Evolutionary conservation across 495 filamentous ascomycete genomes (phyloP), one percentile per base, ranked within the genome.

Genomic region (Neurospora sp.): DNA sequence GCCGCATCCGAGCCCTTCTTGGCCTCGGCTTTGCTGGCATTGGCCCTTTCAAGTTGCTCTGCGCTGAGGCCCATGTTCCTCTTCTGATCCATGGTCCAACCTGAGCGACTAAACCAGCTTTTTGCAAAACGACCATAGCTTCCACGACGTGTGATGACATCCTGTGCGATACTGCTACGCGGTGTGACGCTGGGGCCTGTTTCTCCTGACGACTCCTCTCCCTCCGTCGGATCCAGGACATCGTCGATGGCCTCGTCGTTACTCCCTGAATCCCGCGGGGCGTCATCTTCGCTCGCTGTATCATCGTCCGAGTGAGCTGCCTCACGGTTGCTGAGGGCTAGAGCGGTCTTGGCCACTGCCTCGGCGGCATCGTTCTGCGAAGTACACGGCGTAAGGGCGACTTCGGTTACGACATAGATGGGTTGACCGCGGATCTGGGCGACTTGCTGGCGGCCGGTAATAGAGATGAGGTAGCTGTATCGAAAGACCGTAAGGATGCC

Each of bases 61-160:
- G 75, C 81, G 70, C 85, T 90, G 82, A 91, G 82, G 10, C 89
- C 90, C 78, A 90, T 85, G 39, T 80, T 84, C 70, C 87, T 84
- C 75, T 87, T 83, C 72, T 85, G 86, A 74, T 89, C 89, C 76
- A 82, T 82, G 71, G 88, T 90, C 91, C 94, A 92, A 3, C 92
- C 94, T 70, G 90, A 91, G 76, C 87, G 90, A 14, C 92, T 95
- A 76, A 98, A 93, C 95, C 96, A 98, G 75, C 89, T 90, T 74
- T 93, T 88, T 0, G 95, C 93, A 80, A 97, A 97, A 31, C 92
- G 85, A 2, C 95, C 95, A 81, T 97, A 97, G 46, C 87, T 88
- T 1, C 94, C 92, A 72, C 88, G 91, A 74, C 88, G 90, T 7
- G 85, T 87, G 71, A 97, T 92, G 2, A 97, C 94, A 82, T 97